phyloP scores from a whole-genome alignment of 164 flowering plant species.

The Buxus sempervirens region DNA sequence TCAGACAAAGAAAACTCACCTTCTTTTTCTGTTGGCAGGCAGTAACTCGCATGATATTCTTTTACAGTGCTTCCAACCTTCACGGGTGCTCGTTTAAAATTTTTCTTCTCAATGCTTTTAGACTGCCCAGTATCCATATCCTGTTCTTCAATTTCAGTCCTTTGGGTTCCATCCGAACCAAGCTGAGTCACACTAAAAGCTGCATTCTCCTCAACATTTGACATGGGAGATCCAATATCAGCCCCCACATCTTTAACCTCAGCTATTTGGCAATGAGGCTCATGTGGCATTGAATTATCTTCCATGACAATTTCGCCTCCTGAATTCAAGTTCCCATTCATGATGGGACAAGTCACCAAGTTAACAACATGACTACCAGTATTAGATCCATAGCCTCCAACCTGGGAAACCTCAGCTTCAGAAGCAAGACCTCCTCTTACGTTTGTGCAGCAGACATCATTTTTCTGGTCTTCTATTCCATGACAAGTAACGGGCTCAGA shows the following conservation, averaged over 20 bases:
- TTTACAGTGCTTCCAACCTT: not conserved
- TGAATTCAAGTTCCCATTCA: not conserved
- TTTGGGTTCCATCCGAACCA: not conserved
- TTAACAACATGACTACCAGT: constrained; percentile 9
- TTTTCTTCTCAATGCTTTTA: constrained; percentile 5
- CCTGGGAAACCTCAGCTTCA: not conserved
- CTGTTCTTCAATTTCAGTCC: not conserved
- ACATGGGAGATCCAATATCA: not conserved
- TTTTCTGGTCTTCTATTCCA: not conserved
- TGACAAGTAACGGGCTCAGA: not conserved
- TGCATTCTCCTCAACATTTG: not conserved
- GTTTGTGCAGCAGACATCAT: not conserved
- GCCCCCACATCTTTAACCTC: constrained; percentile 5
- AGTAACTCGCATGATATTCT: not conserved
- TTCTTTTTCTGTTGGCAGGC: constrained; percentile 1
- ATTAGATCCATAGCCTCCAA: not conserved
- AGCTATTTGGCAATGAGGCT: not conserved
- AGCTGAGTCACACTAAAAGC: not conserved
- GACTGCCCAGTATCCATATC: not conserved
- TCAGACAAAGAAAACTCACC: constrained; percentile 41
- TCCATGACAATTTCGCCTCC: constrained; percentile 4
- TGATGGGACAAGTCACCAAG: constrained; percentile 4
- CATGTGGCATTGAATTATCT: not conserved
- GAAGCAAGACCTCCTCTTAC: not conserved
- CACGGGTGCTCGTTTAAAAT: not conserved